These are phyloP conservation scores for Balakata baccata DNA, from an alignment of 345 rosid genomes.

Conservation along the genomic window DNA sequence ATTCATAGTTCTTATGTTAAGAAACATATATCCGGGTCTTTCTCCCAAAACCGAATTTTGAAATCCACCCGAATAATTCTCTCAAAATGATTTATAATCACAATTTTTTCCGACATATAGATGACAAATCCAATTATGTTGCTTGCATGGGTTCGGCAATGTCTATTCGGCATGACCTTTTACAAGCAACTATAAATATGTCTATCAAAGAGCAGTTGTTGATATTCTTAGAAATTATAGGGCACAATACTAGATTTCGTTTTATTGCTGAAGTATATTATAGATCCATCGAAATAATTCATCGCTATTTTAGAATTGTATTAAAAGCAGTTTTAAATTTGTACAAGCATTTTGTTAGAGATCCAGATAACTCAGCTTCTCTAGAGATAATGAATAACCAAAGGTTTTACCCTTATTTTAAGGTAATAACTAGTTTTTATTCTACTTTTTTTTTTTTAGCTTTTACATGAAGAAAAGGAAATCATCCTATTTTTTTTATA, in stretches of 20 bases:
- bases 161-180: neutral
- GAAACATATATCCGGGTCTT: too few relatives aligned
- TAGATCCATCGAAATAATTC: neutral
- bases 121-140: too few relatives aligned
- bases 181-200: neutral
- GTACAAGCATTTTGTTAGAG: neutral
- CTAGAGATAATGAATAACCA: neutral
- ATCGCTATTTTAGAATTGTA: neutral
- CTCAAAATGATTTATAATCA: too few relatives aligned
- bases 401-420: constrained; percentile 7
- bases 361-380: neutral
- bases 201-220: neutral
- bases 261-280: neutral
- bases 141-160: too few relatives aligned
- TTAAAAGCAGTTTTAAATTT: neutral
- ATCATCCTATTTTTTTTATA: neutral
- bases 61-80: too few relatives aligned
- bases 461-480: neutral
- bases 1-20: too few relatives aligned
- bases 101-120: too few relatives aligned
- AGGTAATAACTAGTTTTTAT: neutral
- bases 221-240: neutral
- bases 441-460: too few relatives aligned
- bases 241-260: neutral
- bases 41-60: too few relatives aligned